Evolutionary conservation across 768 basidiomycete genomes (phyloP).

Genomic region (Lentinula guzmanii): DNA sequence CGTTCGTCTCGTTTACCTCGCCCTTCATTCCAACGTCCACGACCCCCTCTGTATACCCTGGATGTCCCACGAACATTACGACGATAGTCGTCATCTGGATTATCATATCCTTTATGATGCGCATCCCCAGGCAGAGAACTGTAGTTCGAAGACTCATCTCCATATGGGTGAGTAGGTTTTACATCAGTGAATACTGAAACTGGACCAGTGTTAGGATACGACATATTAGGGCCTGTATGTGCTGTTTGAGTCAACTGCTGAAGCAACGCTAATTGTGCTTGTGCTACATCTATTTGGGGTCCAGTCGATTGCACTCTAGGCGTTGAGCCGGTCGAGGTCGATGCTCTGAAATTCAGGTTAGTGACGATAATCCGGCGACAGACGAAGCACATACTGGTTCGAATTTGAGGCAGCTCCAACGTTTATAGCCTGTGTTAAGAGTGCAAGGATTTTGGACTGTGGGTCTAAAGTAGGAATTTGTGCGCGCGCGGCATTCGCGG

Average conservation of each 20-base stretch:
- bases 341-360: constrained; percentile 15
- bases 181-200: constrained; percentile 20
- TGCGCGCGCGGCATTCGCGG: constrained; percentile 9
- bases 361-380: background rate
- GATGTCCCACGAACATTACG: constrained; percentile 54
- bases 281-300: constrained; percentile 42
- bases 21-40: constrained; percentile 27
- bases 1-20: constrained; percentile 53
- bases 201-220: constrained; percentile 22
- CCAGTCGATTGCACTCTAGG: constrained; percentile 26
- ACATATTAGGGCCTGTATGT: constrained; percentile 25
- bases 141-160: constrained; percentile 36
- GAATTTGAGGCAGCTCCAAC: constrained; percentile 24
- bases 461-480: constrained; percentile 28
- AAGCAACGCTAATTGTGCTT: constrained; percentile 64
- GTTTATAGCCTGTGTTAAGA: constrained; percentile 63
- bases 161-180: constrained; percentile 26
- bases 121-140: constrained; percentile 25
- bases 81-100: constrained; percentile 43
- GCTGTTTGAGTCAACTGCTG: constrained; percentile 72
- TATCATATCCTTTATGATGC: constrained; percentile 41
- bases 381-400: constrained; percentile 28
- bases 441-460: constrained; percentile 62
- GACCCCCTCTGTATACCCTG: constrained; percentile 56
- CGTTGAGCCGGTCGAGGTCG: constrained; percentile 33